Evolutionary conservation across 345 rosid genomes (phyloP), one percentile per base, ranked within the genome.

Genomic region (Erodium maritimum): DNA sequence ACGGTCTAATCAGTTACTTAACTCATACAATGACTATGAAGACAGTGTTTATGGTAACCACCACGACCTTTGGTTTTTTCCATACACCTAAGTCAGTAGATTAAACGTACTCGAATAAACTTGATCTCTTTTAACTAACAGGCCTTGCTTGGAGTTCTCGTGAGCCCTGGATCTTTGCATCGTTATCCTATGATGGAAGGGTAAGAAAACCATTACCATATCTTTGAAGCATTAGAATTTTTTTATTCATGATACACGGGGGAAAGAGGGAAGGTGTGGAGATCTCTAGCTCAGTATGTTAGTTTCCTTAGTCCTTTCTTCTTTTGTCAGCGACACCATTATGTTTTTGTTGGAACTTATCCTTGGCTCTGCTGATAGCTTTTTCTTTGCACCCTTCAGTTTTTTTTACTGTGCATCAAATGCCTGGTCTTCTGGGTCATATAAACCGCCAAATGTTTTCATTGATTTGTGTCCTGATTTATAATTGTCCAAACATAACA

Each of bases 121-220:
- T 64, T 52, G 24, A 50, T 50, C 61, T 69, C 48, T 69, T 67
- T 65, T 1, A 59, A 57, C 67, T 61, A 20, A 48, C 76, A 89
- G 99, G 94, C 57, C 85, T 93, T 67, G 80, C 94, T 59, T 89
- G 96, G 99, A 89, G 96, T 72, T 75, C 80, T 56, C 82, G 85
- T 12, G 96, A 89, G 69, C 94, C 91, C 52, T 89, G 82, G 90
- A 70, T 89, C 56, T 93, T 87, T 73, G 94, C 96, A 51, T 86
- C 99, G 14, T 59, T 89, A 62, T 93, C 96, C 21, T 93, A 89
- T 58, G 94, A 91, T 77, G 96, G 96, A 61, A 78, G 95, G 88
- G 95, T 88, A 77, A 79, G 88, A 56, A 23, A 23, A 17, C 19
- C 48, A 17, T n/a, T 17, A 57, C 12, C 8, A 14, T 57, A 18